Percentiles rank a stretch among this genome's conserved stretches.
These are phyloP conservation scores for Bocquillonia castaneifolia DNA, from an alignment of 441 rosid genomes.

Conservation along the genomic window DNA sequence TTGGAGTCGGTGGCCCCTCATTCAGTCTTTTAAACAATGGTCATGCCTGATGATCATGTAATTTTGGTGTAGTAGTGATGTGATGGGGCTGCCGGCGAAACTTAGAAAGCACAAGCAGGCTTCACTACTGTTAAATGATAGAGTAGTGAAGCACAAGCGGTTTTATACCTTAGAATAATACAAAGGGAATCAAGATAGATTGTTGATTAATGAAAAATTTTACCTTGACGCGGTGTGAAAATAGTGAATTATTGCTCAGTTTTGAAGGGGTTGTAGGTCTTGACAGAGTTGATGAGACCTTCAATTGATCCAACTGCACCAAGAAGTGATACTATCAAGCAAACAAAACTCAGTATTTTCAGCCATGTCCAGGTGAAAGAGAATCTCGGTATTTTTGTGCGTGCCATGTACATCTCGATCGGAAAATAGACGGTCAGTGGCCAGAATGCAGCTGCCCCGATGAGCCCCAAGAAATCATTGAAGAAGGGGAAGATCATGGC, in stretches of 20 bases:
- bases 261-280: slow-evolving; percentile 61
- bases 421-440: slow-evolving; percentile 81
- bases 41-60: too few species aligned
- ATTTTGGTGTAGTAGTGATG: background rate
- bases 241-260: slow-evolving; percentile 27
- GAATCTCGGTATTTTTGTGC: slow-evolving; percentile 41
- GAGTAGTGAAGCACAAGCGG: background rate
- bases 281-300: slow-evolving; percentile 58
- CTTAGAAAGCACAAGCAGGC: background rate
- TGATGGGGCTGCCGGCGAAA: background rate
- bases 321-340: slow-evolving; percentile 53
- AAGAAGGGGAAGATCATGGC: slow-evolving; percentile 90
- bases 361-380: slow-evolving; percentile 68
- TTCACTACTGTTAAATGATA: background rate
- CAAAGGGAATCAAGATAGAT: background rate
- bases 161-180: background rate
- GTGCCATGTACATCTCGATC: slow-evolving; percentile 72
- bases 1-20: too few species aligned
- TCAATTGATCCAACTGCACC: slow-evolving; percentile 73
- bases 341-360: slow-evolving; percentile 48
- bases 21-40: too few species aligned
- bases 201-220: slow-evolving; percentile 13
- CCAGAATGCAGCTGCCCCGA: slow-evolving; percentile 76
- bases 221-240: slow-evolving; percentile 9
- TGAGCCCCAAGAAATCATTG: slow-evolving; percentile 67